Conservation (phyloP, 2,329 filamentous ascomycete species). For the Aphanocladium album region DNA sequence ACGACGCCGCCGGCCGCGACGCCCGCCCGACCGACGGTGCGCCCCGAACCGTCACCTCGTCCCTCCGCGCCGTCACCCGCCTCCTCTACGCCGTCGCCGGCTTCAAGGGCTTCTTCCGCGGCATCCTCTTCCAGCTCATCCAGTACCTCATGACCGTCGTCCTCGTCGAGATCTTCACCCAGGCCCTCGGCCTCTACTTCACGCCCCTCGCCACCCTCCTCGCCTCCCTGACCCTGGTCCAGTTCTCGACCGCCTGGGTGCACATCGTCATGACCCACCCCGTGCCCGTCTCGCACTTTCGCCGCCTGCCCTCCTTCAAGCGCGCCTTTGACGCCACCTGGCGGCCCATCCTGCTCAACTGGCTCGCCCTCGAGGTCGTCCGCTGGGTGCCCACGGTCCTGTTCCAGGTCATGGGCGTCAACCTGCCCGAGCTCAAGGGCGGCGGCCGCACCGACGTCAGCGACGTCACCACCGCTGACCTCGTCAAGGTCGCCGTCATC, state of each 20-base stretch:
- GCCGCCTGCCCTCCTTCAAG: constrained; percentile 62
- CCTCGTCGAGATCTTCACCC: constrained; percentile 40
- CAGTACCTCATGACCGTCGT: constrained; percentile 29
- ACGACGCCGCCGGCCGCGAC: constrained; percentile 28
- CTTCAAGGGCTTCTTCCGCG: constrained; percentile 63
- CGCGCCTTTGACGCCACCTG: constrained; percentile 64
- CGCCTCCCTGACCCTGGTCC: constrained; percentile 57
- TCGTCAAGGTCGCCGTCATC: constrained; percentile 44
- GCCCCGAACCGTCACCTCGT: constrained; percentile 42
- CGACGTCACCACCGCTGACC: constrained; percentile 30
- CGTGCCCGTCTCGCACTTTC: constrained; percentile 58
- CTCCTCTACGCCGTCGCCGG: constrained; percentile 60
- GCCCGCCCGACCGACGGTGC: constrained; percentile 27
- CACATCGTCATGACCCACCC: constrained; percentile 76
- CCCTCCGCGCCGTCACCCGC: constrained; percentile 45
- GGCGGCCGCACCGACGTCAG: constrained; percentile 26
- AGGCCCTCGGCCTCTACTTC: constrained; percentile 21
- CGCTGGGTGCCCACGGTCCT: constrained; percentile 39
- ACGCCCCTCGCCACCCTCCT: constrained; percentile 49
- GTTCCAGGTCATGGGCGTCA: constrained; percentile 41
- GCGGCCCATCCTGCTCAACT: constrained; percentile 59
- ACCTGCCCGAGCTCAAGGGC: constrained; percentile 31
- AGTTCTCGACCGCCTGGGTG: constrained; percentile 73
- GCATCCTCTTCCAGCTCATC: constrained; percentile 48
- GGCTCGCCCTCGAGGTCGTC: constrained; percentile 50